Evolutionary conservation across 139 green algal genomes (phyloP).

Genomic region (Chlamydomonas eustigma): DNA sequence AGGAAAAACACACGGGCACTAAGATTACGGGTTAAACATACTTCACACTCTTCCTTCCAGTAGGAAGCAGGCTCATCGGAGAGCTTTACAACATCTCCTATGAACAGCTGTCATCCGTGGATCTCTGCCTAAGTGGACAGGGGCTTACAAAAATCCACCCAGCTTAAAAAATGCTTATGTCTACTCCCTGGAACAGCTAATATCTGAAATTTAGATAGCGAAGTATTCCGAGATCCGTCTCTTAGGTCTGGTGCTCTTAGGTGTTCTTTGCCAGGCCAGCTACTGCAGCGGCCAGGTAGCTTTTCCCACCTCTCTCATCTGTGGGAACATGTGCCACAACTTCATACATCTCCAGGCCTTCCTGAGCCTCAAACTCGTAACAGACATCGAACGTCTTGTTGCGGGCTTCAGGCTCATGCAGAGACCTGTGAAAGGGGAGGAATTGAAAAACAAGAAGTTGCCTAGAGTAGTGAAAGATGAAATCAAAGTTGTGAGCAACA

Average conservation of each 20-base stretch:
- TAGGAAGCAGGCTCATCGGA: too few species aligned
- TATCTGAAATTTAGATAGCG: too few species aligned
- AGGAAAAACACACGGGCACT: too few species aligned
- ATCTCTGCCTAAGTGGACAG: too few species aligned
- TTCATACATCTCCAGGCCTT: slow-evolving; percentile 73
- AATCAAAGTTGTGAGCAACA: neutral
- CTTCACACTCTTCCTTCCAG: too few species aligned
- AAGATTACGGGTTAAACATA: too few species aligned
- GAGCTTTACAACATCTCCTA: too few species aligned
- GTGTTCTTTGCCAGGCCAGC: slow-evolving; percentile 77
- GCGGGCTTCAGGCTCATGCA: slow-evolving; percentile 52
- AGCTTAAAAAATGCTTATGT: too few species aligned
- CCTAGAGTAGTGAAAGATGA: neutral
- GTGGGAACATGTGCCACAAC: slow-evolving; percentile 38
- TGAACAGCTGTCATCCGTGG: too few species aligned
- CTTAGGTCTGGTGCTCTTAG: slow-evolving; percentile 37
- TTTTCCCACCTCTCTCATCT: slow-evolving; percentile 65
- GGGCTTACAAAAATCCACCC: too few species aligned
- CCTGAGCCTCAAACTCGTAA: slow-evolving; percentile 71
- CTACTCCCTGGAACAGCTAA: too few species aligned
- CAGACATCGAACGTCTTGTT: slow-evolving; percentile 99
- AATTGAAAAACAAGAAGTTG: neutral
- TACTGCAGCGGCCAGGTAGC: slow-evolving; percentile 84
- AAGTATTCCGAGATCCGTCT: too few species aligned
- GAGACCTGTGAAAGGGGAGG: neutral